Evolutionary conservation across 1,284 basidiomycete species (phyloP), one percentile per base, ranked within the genome.

Genomic region (Puccinia polysora): DNA sequence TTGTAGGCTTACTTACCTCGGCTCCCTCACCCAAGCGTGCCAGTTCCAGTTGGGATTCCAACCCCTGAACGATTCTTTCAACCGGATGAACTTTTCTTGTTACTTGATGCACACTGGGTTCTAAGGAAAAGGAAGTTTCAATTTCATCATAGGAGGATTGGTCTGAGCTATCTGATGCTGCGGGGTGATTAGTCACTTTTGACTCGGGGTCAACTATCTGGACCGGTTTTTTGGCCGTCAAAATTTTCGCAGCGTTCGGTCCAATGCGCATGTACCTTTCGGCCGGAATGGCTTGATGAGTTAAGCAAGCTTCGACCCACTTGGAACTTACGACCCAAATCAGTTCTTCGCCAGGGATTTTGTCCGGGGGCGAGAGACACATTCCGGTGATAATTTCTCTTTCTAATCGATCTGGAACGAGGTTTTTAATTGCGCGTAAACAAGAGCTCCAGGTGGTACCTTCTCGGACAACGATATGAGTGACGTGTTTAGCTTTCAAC

Each of bases 261-360:
- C 47, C 40, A 50, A 71, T 71, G 47, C 56, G 59, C 3, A 49
- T 60, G 20, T 50, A 50, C 40, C 55, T 71, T 63, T 71, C 68
- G 23, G 47, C 43, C 10, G 58, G 36, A 32, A 59, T 49, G 38
- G 56, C 36, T 18, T 34, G 23, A 53, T 63, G 34, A 55, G 45
- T 34, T 12, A 71, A 50, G 63, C 58, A 71, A 20, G 32, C 50
- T 28, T 49, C n/a, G 14, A 71, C 23, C 68, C 68, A 71, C 52
- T 53, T 60, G 28, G 47, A 50, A 62, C 38, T 49, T 50, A 71
- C 49, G n/a, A 71, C n/a, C 68, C 68, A 71, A 43, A 71, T 63
- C 25, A 63, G 18, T 34, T 71, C 68, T 20, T 60, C 58, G 18
- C 68, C 68, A 45, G 68, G 30, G 23, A 38, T 32, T 25, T 60